Base-by-base conservation (phyloP, 139 green algal genomes). In the Bryopsis sp. region DNA sequence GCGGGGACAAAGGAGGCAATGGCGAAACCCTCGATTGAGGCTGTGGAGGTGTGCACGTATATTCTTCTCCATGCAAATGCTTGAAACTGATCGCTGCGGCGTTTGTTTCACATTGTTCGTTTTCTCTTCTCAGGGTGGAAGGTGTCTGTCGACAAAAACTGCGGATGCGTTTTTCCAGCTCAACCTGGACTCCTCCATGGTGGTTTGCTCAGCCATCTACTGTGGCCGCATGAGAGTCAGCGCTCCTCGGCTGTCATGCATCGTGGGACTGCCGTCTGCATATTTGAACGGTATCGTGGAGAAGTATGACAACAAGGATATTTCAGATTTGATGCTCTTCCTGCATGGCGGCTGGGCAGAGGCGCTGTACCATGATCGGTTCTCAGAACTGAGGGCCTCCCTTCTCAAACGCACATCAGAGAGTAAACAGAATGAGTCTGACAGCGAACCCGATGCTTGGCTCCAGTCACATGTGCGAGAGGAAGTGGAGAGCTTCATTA, bases 361-460 rank as follows among this genome's bases (percentile, higher is more conserved):
- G 28, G n/a, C 79, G 48, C 71, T 87, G 37, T 75, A 74, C 48
- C 78, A 84, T n/a, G 81, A 87, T 38, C 15, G 47, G 0, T 84
- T 87, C 36, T 15, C 47, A 24, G 57, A 34, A 24, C 57, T 87
- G 39, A 71, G 78, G 15, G n/a, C n/a, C n/a, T n/a, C n/a, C n/a
- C n/a, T n/a, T n/a, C n/a, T n/a, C n/a, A n/a, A n/a, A n/a, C 59
- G 31, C 11, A 8, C n/a, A n/a, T n/a, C n/a, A n/a, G n/a, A n/a
- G n/a, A n/a, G n/a, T n/a, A n/a, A n/a, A n/a, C n/a, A n/a, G n/a
- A n/a, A n/a, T n/a, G n/a, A n/a, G n/a, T n/a, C n/a, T n/a, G n/a
- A n/a, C n/a, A n/a, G n/a, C n/a, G n/a, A n/a, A n/a, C n/a, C n/a
- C n/a, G n/a, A n/a, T n/a, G n/a, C n/a, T n/a, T n/a, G n/a, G n/a